Conservation (phyloP, 2,329 filamentous ascomycete species). For the Lecanoromycetidae sp. region DNA sequence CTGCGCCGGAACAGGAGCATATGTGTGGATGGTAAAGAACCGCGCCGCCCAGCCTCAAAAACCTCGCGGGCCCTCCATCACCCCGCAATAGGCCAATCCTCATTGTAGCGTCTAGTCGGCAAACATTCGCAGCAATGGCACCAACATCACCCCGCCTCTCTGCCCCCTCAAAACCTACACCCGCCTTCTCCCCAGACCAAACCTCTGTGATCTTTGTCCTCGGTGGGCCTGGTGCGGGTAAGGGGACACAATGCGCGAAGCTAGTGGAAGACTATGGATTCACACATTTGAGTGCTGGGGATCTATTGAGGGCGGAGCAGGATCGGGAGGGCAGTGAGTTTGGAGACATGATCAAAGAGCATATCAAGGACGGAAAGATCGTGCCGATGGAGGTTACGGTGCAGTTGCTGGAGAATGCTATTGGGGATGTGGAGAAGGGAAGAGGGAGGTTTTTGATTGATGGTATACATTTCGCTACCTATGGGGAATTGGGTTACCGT, state of each 20-base stretch:
- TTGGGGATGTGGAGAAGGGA: constrained; percentile 46
- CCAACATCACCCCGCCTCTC: constrained; percentile 26
- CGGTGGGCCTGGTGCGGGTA: constrained; percentile 87
- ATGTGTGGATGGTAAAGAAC: constrained; percentile 39
- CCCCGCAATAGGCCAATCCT: constrained; percentile 1
- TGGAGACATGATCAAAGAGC: constrained; percentile 80
- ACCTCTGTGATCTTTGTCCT: constrained; percentile 96
- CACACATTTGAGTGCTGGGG: constrained; percentile 84
- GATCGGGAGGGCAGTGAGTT: constrained; percentile 75
- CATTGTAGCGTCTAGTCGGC: background rate
- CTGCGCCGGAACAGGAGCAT: constrained; percentile 37
- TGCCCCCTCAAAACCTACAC: constrained; percentile 44
- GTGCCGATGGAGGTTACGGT: constrained; percentile 99
- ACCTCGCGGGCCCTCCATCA: constrained; percentile 2
- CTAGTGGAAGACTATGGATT: constrained; percentile 83
- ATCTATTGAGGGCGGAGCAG: constrained; percentile 88
- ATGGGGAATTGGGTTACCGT: background rate
- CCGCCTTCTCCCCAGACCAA: constrained; percentile 61
- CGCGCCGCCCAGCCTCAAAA: constrained; percentile 28
- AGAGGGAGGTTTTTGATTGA: constrained; percentile 65
- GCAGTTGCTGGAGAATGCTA: constrained; percentile 84
- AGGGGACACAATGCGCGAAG: constrained; percentile 82
- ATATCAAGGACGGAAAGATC: constrained; percentile 89
- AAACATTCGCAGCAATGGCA: constrained; percentile 7
- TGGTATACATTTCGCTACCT: constrained; percentile 26